Evolutionary conservation across 345 rosid genomes (phyloP), one percentile per base, ranked within the genome.

Genomic region (Clarkia xantiana): DNA sequence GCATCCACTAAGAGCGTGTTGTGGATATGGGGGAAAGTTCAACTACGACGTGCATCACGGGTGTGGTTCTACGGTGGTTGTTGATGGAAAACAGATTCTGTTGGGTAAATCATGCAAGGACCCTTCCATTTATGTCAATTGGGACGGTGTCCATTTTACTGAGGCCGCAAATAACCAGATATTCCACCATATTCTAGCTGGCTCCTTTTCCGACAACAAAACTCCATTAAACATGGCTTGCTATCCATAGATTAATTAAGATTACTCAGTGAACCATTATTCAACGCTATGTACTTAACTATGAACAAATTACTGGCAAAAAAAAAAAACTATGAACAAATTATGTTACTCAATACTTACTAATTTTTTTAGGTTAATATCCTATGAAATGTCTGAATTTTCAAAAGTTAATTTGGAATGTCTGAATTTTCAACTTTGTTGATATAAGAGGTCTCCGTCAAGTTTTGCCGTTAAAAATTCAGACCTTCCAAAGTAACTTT

Each of bases 11-110:
- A 71, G 74, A 20, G 58, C 81, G 2, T 86, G 97, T 42, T 90
- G 95, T 36, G 94, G 97, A 3, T 80, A 69, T 48, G 94, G 95
- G 15, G 97, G 95, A 18, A 77, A 70, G 71, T 79, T 78, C 39
- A 85, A 89, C 51, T 85, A 66, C 75, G 75, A 71, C 47, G 66
- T 51, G 51, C 4, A 71, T 19, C 55, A 69, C 25, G 72, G 84
- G 0, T 80, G 96, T 48, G 96, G 96, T 12, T 66, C 43, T 19
- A 73, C 56, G 59, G 46, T 46, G n/a, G 67, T 2, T 18, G 64
- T 61, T 50, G 44, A 49, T 19, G 94, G 84, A 1, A 74, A 63
- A 62, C 68, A 78, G 52, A 52, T 80, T 23, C 38, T 73, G 55
- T 51, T 77, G n/a, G 95, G 76, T 10, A 69, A 61, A 44, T 52